Evolutionary conservation across 202 grass and related monocot species (phyloP).

Genomic region (Eragrostis tef): DNA sequence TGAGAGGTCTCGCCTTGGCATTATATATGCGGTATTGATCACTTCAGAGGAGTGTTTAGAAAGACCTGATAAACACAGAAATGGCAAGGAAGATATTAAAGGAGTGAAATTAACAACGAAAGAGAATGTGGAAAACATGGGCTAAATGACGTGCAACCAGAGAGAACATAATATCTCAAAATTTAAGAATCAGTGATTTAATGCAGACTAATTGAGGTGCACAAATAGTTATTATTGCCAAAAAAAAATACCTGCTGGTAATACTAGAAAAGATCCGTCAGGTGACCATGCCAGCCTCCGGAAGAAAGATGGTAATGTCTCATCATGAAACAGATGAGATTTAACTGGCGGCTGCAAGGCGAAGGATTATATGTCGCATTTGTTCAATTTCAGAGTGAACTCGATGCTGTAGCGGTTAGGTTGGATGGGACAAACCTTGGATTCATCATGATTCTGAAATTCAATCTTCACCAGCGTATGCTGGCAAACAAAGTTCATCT

Average conservation of each 20-base stretch:
- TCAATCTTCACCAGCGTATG: constrained; percentile 74
- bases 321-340: constrained; percentile 92
- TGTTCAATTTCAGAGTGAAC: constrained; percentile 9
- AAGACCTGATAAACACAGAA: constrained; percentile 60
- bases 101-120: not conserved
- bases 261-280: constrained; percentile 89
- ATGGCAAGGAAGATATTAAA: constrained; percentile 24
- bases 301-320: constrained; percentile 97
- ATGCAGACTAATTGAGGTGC: not conserved
- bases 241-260: constrained; percentile 71
- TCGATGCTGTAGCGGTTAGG: constrained; percentile 23
- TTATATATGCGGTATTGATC: constrained; percentile 86
- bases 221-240: constrained; percentile 3
- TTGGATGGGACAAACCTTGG: constrained; percentile 63
- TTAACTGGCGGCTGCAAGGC: constrained; percentile 66
- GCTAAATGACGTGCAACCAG: constrained; percentile 25
- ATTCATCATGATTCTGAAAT: constrained; percentile 65
- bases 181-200: not conserved
- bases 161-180: not conserved
- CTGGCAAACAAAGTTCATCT: constrained; percentile 85
- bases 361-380: constrained; percentile 37
- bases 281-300: constrained; percentile 91
- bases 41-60: constrained; percentile 70
- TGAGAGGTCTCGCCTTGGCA: constrained; percentile 87
- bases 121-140: constrained; percentile 10